Evolutionary conservation across 768 basidiomycete species (phyloP).

Genomic region (Mycena latifolia): DNA sequence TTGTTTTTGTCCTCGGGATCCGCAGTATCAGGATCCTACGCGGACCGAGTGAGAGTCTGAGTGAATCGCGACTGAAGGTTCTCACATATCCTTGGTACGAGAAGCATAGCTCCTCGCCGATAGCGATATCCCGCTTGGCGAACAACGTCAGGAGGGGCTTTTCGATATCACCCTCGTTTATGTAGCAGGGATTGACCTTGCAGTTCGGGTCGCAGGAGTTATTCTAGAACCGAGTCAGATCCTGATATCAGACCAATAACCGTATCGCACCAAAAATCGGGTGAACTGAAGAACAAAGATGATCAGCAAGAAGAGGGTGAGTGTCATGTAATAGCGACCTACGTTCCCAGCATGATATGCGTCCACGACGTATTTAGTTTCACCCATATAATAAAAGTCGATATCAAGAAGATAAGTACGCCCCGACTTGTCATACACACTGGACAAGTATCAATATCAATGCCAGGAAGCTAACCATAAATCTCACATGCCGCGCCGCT

Average conservation of each 20-base stretch:
- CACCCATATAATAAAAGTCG: conserved; percentile 78
- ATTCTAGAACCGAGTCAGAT: conserved; percentile 63
- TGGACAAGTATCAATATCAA: conserved; percentile 42
- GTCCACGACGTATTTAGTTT: conserved; percentile 74
- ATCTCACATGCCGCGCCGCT: conserved; percentile 75
- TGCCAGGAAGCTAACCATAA: background rate
- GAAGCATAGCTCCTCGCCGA: conserved; percentile 82
- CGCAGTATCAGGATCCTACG: conserved; percentile 16
- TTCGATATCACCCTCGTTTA: conserved; percentile 79
- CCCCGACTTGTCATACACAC: conserved; percentile 80
- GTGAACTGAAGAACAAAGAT: conserved; percentile 74
- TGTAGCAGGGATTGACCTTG: conserved; percentile 76
- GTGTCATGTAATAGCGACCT: conserved; percentile 43
- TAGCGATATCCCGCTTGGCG: conserved; percentile 70
- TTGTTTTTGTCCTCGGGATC: background rate
- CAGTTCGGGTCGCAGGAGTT: conserved; percentile 94
- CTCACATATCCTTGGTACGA: conserved; percentile 68
- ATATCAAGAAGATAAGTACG: conserved; percentile 87
- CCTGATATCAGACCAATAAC: background rate
- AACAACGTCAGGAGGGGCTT: conserved; percentile 81
- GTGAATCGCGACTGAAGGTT: background rate
- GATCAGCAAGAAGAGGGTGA: conserved; percentile 6
- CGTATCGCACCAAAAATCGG: conserved; percentile 77
- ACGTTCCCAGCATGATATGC: conserved; percentile 92
- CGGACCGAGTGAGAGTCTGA: background rate